These are phyloP conservation scores for Colletotrichum falcatum DNA, from an alignment of 2,329 filamentous ascomycete species.

Conservation along the genomic window DNA sequence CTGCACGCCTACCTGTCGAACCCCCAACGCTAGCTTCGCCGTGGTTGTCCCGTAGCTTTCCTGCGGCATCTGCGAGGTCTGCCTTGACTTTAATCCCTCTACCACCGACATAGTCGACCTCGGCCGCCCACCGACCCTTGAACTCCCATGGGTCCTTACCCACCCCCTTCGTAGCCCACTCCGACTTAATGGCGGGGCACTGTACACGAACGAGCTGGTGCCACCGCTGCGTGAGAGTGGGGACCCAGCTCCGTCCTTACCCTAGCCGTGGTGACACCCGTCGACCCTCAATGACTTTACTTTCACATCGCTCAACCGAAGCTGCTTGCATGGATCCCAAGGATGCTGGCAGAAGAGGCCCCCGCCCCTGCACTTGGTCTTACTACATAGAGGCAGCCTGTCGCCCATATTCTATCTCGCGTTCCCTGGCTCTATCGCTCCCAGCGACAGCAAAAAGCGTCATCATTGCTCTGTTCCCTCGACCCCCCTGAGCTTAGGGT, in stretches of 20 bases:
- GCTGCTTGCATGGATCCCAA: slow-evolving; percentile 17
- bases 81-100: background rate
- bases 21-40: background rate
- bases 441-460: background rate
- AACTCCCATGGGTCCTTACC: slow-evolving; percentile 12
- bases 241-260: slow-evolving; percentile 11
- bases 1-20: background rate
- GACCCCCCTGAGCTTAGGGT: slow-evolving; percentile 6
- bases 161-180: slow-evolving; percentile 9
- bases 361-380: background rate
- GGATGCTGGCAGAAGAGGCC: background rate
- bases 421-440: background rate
- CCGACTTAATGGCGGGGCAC: background rate
- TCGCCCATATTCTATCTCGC: too few relatives aligned
- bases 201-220: slow-evolving; percentile 20
- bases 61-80: slow-evolving; percentile 2
- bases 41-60: background rate
- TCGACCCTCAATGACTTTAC: slow-evolving; percentile 7
- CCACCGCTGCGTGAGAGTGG: slow-evolving; percentile 11
- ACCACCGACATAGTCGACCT: slow-evolving; percentile 13
- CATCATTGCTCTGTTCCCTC: background rate
- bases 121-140: slow-evolving; percentile 27
- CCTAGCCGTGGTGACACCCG: slow-evolving; percentile 17
- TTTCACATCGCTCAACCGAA: slow-evolving; percentile 32
- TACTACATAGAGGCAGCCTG: slow-evolving; percentile 11